Evolutionary conservation across 176 grass and related monocot genomes (phyloP), one percentile per base, ranked within the genome.

Genomic region (Musa beccarii): DNA sequence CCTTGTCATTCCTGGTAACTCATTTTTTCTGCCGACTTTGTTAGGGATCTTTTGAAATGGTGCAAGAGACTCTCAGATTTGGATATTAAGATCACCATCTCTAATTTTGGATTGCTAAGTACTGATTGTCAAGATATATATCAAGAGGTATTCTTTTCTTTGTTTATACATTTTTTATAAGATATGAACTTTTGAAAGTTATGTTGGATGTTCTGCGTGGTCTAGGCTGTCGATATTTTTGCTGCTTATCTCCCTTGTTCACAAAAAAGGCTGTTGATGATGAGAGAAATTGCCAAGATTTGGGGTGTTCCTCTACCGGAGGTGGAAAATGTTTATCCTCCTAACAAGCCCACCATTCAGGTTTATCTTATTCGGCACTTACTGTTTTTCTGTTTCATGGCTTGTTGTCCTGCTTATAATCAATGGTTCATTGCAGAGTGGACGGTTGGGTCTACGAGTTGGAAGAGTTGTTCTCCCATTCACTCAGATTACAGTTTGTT

Each of bases 31-130:
- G 81, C 1, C 34, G 24, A 68, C 24, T 13, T 81, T 81, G 71
- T 3, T 57, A 97, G 93, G 90, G 90, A 97, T 65, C 71, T 97
- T 72, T 86, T 97, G 71, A 97, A 97, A 79, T 97, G 90, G 93
- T 97, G 90, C 80, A 92, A 92, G 82, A 92, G 93, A 88, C 87
- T 93, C 79, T 69, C 69, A 63, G 85, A 82, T 63, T 62, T 53
- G 34, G 71, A 82, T 85, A 53, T 43, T 43, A 43, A 43, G 34
- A 43, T 92, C 25, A 84, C 77, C 69, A 81, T 75, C 83, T 81
- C 83, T 69, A 81, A 82, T 23, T 28, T 69, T 54, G 78, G 85
- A 59, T 77, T 97, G 76, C 54, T 84, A 75, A 77, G 75, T 75
- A 81, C 75, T 72, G 78, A 78, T 53, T 78, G 69, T 62, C 83